Percentiles rank a stretch among this genome's conserved stretches.
Evolutionary conservation across 495 filamentous ascomycete genomes (phyloP).

Genomic region (Pseudoneurospora amorphoporcata): DNA sequence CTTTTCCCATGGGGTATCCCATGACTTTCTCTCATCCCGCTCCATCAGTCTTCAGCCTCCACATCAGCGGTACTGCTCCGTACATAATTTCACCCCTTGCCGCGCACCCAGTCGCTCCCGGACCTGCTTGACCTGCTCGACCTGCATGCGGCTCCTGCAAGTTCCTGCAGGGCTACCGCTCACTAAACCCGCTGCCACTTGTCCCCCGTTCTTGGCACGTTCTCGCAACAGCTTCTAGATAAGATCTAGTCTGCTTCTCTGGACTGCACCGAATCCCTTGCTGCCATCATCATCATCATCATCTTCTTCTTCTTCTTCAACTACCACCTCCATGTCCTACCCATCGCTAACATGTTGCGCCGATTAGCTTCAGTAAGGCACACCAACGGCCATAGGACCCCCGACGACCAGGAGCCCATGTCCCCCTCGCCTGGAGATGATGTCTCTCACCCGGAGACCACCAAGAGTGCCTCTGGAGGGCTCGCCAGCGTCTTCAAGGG

Average conservation of each 20-base stretch:
- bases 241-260: not conserved
- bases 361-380: slow-evolving; percentile 29
- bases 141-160: slow-evolving; percentile 28
- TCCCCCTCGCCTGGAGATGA: slow-evolving; percentile 47
- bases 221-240: not conserved
- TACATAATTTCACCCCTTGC: not conserved
- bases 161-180: slow-evolving; percentile 17
- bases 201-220: slow-evolving; percentile 8
- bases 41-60: not conserved
- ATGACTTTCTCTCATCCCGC: not conserved
- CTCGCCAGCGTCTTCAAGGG: slow-evolving; percentile 48
- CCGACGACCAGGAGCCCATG: slow-evolving; percentile 38
- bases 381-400: slow-evolving; percentile 26
- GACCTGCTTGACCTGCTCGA: slow-evolving; percentile 3
- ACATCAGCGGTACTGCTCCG: not conserved
- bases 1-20: not conserved
- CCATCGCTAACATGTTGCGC: slow-evolving; percentile 34
- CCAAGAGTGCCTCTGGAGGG: slow-evolving; percentile 23
- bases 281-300: not conserved
- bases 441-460: slow-evolving; percentile 38
- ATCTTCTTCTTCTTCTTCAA: not conserved
- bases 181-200: slow-evolving; percentile 7
- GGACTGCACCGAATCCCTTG: not conserved
- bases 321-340: not conserved
- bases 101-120: not conserved